These are phyloP conservation scores for Cinnamomum chago DNA, from an alignment of 164 flowering plant genomes.

Conservation along the genomic window DNA sequence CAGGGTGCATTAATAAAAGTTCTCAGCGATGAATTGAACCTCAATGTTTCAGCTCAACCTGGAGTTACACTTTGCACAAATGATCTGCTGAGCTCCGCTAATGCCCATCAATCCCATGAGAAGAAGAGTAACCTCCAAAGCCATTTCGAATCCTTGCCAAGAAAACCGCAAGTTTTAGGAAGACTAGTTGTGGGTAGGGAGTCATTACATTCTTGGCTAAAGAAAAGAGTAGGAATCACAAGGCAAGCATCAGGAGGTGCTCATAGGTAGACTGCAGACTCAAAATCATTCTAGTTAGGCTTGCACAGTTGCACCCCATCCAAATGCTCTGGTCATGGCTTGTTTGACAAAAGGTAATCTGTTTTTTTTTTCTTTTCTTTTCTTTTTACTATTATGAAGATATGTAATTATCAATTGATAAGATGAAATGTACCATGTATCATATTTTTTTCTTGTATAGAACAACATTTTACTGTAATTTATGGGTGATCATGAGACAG, in stretches of 20 bases:
- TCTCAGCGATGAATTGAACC: constrained; percentile 55
- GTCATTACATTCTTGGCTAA: constrained; percentile 64
- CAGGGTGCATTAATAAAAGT: constrained; percentile 52
- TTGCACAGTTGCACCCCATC: no score
- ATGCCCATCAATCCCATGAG: constrained; percentile 9
- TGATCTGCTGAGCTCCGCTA: constrained; percentile 3
- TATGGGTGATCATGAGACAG: no score
- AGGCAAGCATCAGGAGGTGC: not conserved
- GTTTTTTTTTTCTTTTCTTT: no score
- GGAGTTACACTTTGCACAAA: constrained; percentile 3
- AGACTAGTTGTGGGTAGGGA: constrained; percentile 54
- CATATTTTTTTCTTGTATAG: no score
- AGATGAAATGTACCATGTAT: no score
- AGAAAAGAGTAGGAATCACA: constrained; percentile 27
- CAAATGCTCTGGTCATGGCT: no score
- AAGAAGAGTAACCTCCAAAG: constrained; percentile 5
- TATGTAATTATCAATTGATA: no score
- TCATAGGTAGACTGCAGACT: no score
- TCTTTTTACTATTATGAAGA: no score
- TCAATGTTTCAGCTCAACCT: constrained; percentile 44
- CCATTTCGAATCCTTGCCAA: constrained; percentile 25
- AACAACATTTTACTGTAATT: no score
- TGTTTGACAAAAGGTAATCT: no score
- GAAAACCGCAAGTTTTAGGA: constrained; percentile 60
- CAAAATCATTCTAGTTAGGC: no score